A percentile compares a stretch with the other conserved stretches of the same genome.
Evolutionary conservation across 805 yeast species (phyloP).

Genomic region (Ogataea naganishii): DNA sequence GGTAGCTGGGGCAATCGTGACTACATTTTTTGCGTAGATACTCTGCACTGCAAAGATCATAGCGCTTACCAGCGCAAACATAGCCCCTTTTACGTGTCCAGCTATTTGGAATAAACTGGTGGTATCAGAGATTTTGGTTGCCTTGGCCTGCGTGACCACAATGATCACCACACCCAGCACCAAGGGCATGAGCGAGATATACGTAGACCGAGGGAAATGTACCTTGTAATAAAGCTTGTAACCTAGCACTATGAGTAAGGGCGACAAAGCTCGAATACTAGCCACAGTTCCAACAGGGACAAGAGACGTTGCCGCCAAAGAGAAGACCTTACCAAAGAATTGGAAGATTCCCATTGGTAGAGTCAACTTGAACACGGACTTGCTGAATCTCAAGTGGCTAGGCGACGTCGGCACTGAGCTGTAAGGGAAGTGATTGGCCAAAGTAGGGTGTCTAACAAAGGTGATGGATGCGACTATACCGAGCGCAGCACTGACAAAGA

Average conservation of each 20-base stretch:
- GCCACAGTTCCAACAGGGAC: slow-evolving; percentile 66
- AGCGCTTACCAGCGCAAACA: slow-evolving; percentile 60
- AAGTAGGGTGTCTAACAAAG: slow-evolving; percentile 4
- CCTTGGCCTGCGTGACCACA: slow-evolving; percentile 25
- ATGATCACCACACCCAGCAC: slow-evolving; percentile 44
- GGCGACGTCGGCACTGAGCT: slow-evolving; percentile 43
- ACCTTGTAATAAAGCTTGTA: slow-evolving; percentile 46
- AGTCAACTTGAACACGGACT: slow-evolving; percentile 36
- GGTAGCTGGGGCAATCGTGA: slow-evolving; percentile 35
- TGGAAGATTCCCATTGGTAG: slow-evolving; percentile 62
- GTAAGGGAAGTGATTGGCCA: slow-evolving; percentile 32
- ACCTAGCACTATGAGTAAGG: slow-evolving; percentile 48
- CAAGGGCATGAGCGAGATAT: slow-evolving; percentile 42
- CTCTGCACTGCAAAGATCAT: slow-evolving; percentile 78
- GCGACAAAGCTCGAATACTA: slow-evolving; percentile 60
- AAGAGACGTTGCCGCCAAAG: slow-evolving; percentile 54
- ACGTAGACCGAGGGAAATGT: slow-evolving; percentile 39
- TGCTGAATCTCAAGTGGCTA: slow-evolving; percentile 16
- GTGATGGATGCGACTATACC: slow-evolving; percentile 10
- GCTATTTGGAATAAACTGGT: too few species aligned
- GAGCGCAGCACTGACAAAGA: slow-evolving; percentile 35
- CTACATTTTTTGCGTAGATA: slow-evolving; percentile 75
- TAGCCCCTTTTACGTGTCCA: slow-evolving; percentile 47
- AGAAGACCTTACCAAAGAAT: slow-evolving; percentile 54
- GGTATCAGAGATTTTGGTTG: slow-evolving; percentile 13